phyloP scores from a whole-genome alignment of 2,329 filamentous ascomycete genomes.

The Botrytis elliptica region DNA sequence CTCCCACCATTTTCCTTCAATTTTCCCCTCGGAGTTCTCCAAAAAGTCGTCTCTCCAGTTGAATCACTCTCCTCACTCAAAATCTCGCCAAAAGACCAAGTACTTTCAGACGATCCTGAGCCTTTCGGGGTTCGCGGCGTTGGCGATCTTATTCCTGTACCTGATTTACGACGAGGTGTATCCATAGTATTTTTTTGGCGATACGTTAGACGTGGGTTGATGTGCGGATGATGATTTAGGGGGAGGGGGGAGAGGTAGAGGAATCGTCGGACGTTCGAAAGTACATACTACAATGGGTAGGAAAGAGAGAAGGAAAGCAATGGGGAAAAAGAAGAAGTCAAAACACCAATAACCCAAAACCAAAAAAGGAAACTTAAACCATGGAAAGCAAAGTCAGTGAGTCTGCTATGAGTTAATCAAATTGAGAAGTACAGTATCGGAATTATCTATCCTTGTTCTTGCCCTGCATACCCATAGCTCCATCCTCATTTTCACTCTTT shows the following conservation, averaged over 20 bases:
- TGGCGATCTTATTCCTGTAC: not conserved
- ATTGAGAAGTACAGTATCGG: constrained; percentile 14
- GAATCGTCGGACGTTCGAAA: not conserved
- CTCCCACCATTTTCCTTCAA: not conserved
- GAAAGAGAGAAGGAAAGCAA: not conserved
- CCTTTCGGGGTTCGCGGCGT: not conserved
- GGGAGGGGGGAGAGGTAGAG: not conserved
- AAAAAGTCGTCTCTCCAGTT: not conserved
- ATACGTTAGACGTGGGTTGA: not conserved
- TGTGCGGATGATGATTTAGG: not conserved
- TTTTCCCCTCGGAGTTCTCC: not conserved
- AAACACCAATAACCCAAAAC: not conserved
- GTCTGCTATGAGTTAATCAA: constrained; percentile 10
- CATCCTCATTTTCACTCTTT: constrained; percentile 43
- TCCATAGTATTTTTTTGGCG: not conserved
- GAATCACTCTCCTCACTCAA: not conserved
- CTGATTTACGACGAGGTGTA: not conserved
- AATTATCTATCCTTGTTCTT: constrained; percentile 19
- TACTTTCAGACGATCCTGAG: not conserved
- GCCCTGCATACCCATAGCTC: constrained; percentile 38
- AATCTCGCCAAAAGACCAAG: not conserved
- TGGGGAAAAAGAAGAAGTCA: not conserved
- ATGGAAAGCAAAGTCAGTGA: not conserved
- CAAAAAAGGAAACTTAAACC: not conserved
- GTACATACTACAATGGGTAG: not conserved